Evolutionary conservation across 1,284 basidiomycete species (phyloP).

Genomic region (Heterobasidion parviporum): DNA sequence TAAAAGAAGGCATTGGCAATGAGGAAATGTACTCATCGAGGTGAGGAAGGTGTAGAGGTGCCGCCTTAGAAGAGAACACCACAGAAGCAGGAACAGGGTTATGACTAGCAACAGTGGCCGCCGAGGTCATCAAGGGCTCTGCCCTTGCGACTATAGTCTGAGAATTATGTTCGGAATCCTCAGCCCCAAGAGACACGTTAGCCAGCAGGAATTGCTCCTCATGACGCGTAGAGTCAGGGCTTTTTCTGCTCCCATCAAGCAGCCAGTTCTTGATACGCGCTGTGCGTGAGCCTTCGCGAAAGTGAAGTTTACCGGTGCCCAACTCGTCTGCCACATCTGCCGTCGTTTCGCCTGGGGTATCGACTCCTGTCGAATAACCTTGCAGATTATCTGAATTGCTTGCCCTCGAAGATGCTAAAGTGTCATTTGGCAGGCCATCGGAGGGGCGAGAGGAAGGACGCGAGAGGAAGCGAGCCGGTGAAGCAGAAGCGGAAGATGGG

Average conservation of each 20-base stretch:
- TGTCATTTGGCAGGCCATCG: background rate
- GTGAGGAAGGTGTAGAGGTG: constrained; percentile 47
- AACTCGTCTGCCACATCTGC: background rate
- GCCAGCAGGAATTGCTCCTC: constrained; percentile 7
- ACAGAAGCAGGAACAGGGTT: constrained; percentile 44
- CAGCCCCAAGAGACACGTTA: background rate
- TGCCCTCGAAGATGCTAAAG: background rate
- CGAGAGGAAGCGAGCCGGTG: constrained; percentile 1
- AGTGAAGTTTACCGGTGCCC: constrained; percentile 5
- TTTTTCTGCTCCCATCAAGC: background rate
- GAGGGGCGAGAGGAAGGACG: background rate
- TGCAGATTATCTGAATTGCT: background rate
- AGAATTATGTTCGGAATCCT: background rate
- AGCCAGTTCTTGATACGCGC: constrained; percentile 7
- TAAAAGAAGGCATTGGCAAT: constrained; percentile 33
- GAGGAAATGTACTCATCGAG: constrained; percentile 49
- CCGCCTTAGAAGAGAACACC: constrained; percentile 48
- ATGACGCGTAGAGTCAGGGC: background rate
- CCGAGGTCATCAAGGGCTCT: background rate
- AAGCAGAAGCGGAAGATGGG: background rate
- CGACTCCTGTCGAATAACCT: background rate
- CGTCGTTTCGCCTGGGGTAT: background rate
- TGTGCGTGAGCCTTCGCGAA: constrained; percentile 11
- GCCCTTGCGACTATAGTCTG: background rate
- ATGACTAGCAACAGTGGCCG: constrained; percentile 20